Percentiles rank a stretch among this genome's conserved stretches.
Evolutionary conservation across 176 grass and related monocot genomes (phyloP).

Genomic region (Zea luxurians): DNA sequence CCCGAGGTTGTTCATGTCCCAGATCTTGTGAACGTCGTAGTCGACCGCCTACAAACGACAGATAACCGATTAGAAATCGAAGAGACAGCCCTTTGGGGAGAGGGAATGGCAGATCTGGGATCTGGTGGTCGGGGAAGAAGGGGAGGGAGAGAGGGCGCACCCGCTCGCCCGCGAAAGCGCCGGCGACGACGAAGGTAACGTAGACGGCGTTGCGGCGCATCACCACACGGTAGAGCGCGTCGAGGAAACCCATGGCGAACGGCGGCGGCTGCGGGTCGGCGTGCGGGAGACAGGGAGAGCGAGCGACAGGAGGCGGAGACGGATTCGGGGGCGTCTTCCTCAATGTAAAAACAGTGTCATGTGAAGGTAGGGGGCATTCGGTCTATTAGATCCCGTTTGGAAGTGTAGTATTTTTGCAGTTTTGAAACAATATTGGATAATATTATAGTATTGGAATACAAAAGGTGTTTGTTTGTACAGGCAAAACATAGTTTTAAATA

Average conservation of each 20-base stretch:
- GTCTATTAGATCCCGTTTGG: too few relatives aligned
- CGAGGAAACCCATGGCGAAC: constrained; percentile 54
- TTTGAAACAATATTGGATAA: too few relatives aligned
- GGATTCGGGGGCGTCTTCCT: neutral
- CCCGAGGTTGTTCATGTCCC: constrained; percentile 79
- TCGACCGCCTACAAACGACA: constrained; percentile 62
- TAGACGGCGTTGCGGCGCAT: constrained; percentile 92
- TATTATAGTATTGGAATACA: too few relatives aligned
- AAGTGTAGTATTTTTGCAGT: too few relatives aligned
- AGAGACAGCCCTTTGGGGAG: neutral
- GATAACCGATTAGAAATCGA: constrained; percentile 6
- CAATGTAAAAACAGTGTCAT: too few relatives aligned
- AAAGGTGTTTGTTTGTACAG: too few relatives aligned
- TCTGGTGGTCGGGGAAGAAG: neutral
- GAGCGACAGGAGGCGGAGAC: neutral
- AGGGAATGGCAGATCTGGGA: constrained; percentile 21
- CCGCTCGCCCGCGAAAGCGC: constrained; percentile 84
- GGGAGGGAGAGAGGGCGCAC: constrained; percentile 24
- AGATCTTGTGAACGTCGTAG: constrained; percentile 74
- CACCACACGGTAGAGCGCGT: constrained; percentile 70
- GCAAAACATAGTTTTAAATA: too few relatives aligned
- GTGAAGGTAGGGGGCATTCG: too few relatives aligned
- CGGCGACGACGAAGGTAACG: constrained; percentile 86
- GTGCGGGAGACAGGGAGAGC: neutral
- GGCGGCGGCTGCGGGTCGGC: constrained; percentile 10